These are phyloP conservation scores for Colletotrichum aenigma DNA, from an alignment of 2,329 filamentous ascomycete genomes.

Conservation along the genomic window DNA sequence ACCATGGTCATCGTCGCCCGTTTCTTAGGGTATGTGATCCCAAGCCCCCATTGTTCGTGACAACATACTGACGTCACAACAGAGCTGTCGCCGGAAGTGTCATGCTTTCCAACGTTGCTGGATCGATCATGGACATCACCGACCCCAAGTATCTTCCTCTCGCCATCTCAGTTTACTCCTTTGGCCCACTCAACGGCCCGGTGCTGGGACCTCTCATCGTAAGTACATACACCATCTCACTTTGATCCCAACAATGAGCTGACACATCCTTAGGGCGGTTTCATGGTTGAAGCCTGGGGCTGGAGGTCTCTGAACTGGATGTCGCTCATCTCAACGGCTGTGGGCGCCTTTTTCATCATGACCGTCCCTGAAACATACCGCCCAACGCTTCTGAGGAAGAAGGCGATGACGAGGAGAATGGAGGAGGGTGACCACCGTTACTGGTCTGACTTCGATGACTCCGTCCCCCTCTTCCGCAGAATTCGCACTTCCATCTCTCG, in stretches of 20 bases:
- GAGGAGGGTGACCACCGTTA: conserved; percentile 55
- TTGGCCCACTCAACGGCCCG: conserved; percentile 67
- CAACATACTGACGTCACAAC: conserved; percentile 30
- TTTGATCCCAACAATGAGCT: neutral
- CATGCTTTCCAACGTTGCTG: conserved; percentile 67
- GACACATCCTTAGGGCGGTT: conserved; percentile 44
- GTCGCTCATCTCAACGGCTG: conserved; percentile 56
- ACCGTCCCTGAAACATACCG: conserved; percentile 60
- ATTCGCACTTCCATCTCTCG: conserved; percentile 63
- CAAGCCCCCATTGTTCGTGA: too few species aligned
- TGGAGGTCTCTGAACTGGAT: conserved; percentile 71
- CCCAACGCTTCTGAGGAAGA: conserved; percentile 54
- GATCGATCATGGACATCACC: conserved; percentile 65
- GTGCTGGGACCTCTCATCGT: conserved; percentile 31
- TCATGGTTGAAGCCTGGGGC: conserved; percentile 60
- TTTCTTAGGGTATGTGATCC: conserved; percentile 36
- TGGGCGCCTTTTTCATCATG: conserved; percentile 54
- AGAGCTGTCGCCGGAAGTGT: conserved; percentile 64
- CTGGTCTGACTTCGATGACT: conserved; percentile 65
- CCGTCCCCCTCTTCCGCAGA: conserved; percentile 53
- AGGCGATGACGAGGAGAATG: conserved; percentile 49
- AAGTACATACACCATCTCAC: neutral
- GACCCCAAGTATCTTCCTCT: conserved; percentile 64
- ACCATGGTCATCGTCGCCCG: conserved; percentile 58
- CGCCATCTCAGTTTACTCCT: conserved; percentile 66